Evolutionary conservation across 441 rosid genomes (phyloP), one percentile per base, ranked within the genome.

Genomic region (Gossypium laxum): DNA sequence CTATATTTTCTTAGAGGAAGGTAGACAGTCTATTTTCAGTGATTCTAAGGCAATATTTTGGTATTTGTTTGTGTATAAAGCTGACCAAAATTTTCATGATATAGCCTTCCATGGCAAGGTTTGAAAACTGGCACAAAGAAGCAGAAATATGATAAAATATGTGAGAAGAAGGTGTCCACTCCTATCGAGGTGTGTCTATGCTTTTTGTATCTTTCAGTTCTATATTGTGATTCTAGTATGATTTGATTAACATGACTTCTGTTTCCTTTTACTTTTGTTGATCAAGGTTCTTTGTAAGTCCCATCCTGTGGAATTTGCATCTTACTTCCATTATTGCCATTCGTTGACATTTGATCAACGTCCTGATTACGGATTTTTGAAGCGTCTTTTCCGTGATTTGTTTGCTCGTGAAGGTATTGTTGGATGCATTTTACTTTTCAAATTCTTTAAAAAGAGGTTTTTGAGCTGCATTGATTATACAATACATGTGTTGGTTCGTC

Each of bases 101-200:
- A 47, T 79, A 93, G 97, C 82, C 96, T 91, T 79, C 98, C 97
- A 70, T 93, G 98, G 98, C 98, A 93, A 84, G 96, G 96, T 71
- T 79, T 93, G 52, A 91, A 89, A 80, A 96, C 93, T 72, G 96
- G 87, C 62, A 91, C 94, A 57, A 93, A 93, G 82, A 93, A 91
- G 83, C 90, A 87, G 82, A 91, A 93, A 71, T 93, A 93, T 76
- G 98, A 93, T 75, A 85, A 91, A 84, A 91, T 91, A 73, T 87
- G 97, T 75, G 92, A 89, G 85, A 91, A 93, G 88, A 93, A 93
- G 86, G 61, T 88, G 70, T 87, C 96, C 69, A 93, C 97, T 77
- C 96, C 98, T 6, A 91, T 91, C 50, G 98, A 93, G 96, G 97
- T 88, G 38, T 76, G 60, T 65, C 73, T 72, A 22, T 62, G 17